Conservation (phyloP, 495 filamentous ascomycete genomes). For the Aspergillus nanangensis region DNA sequence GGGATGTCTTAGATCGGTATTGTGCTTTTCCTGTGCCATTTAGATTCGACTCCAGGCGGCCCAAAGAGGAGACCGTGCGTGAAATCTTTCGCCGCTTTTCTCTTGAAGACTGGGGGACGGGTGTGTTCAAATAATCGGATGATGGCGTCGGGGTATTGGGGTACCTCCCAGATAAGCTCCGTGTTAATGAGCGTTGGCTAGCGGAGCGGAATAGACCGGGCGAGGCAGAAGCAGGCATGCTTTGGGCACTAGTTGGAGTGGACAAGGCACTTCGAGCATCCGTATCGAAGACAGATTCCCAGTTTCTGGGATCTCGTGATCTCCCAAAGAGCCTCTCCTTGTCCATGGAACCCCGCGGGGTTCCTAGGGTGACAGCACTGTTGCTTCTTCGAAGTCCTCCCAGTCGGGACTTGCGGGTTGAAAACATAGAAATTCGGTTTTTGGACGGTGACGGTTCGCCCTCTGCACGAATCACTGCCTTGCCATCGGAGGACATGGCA, state of each 20-base stretch:
- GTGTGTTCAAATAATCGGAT: conserved; percentile 39
- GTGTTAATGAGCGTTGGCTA: conserved; percentile 43
- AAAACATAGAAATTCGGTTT: conserved; percentile 49
- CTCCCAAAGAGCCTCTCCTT: conserved; percentile 54
- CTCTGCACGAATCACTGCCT: conserved; percentile 43
- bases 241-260: conserved; percentile 64
- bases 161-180: conserved; percentile 42
- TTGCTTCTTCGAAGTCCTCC: conserved; percentile 59
- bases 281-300: conserved; percentile 77
- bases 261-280: conserved; percentile 69
- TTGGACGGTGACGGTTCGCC: conserved; percentile 46
- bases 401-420: conserved; percentile 46
- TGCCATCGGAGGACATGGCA: conserved; percentile 48
- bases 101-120: conserved; percentile 37
- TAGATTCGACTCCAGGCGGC: conserved; percentile 53
- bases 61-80: conserved; percentile 62
- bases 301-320: conserved; percentile 76
- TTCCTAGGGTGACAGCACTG: conserved; percentile 46
- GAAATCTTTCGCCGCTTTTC: conserved; percentile 60
- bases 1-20: conserved; percentile 20
- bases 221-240: conserved; percentile 64
- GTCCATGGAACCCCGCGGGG: conserved; percentile 25
- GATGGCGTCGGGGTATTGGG: conserved; percentile 49
- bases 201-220: conserved; percentile 68
- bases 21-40: conserved; percentile 8